Evolutionary conservation across 1,139 yeast genomes (phyloP).

Genomic region (Yamadazyma atlantica): DNA sequence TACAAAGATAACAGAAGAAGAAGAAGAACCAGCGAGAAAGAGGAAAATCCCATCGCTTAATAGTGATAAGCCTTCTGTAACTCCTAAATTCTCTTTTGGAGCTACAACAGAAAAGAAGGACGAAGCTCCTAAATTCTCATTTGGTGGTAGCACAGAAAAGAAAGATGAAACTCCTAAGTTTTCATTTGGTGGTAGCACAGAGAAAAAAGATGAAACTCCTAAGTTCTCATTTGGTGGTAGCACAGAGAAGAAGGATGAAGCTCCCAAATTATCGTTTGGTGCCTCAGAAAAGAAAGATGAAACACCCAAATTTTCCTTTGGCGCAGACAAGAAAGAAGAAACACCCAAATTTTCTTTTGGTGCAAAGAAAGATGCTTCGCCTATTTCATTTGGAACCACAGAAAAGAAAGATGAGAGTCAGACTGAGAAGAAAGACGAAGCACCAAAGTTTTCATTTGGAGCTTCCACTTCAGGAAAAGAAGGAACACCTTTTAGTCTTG

Average conservation of each 20-base stretch:
- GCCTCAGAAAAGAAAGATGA: slow-evolving; percentile 5
- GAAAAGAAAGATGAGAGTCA: neutral
- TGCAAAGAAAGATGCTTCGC: neutral
- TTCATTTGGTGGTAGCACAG: slow-evolving; percentile 1
- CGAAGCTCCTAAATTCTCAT: slow-evolving; percentile 16
- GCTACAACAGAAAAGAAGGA: slow-evolving; percentile 21
- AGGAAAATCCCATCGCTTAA: slow-evolving; percentile 11
- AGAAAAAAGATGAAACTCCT: slow-evolving; percentile 11
- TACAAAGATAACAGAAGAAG: slow-evolving; percentile 18
- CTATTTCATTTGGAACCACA: neutral
- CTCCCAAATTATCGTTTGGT: neutral
- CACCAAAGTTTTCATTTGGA: slow-evolving; percentile 2
- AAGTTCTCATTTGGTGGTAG: slow-evolving; percentile 20
- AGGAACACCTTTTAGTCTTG: slow-evolving; percentile 18
- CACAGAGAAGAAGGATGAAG: slow-evolving; percentile 4
- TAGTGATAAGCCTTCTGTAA: slow-evolving; percentile 17
- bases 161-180: neutral
- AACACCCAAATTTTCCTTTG: slow-evolving; percentile 18
- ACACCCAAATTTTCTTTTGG: slow-evolving; percentile 3
- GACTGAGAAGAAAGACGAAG: neutral
- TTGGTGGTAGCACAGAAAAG: slow-evolving; percentile 18
- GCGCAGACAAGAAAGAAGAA: slow-evolving; percentile 10
- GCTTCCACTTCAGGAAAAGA: slow-evolving; percentile 2
- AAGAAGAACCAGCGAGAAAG: slow-evolving; percentile 18
- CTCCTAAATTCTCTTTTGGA: slow-evolving; percentile 22